Conservation (phyloP, 1,284 basidiomycete species). For the Peniophora sp. region DNA sequence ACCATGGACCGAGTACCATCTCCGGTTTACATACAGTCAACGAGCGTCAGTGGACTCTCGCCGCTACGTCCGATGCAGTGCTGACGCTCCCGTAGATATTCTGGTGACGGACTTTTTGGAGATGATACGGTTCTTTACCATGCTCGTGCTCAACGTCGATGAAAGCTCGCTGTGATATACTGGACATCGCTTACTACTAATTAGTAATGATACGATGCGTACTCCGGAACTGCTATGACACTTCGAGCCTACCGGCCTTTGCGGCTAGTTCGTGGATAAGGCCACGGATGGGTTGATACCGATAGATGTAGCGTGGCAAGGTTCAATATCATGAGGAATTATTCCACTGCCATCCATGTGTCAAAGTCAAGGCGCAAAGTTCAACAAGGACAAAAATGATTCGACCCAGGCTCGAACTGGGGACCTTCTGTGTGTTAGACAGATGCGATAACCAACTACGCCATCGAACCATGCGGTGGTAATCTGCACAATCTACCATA, state of each 20-base stretch:
- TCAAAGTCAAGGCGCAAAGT: too few relatives aligned
- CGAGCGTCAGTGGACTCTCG: slow-evolving; percentile 23
- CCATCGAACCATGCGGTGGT: slow-evolving; percentile 45
- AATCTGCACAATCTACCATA: too few relatives aligned
- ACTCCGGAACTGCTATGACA: too few relatives aligned
- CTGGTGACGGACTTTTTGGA: slow-evolving; percentile 27
- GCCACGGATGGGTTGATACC: too few relatives aligned
- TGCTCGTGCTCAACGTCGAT: slow-evolving; percentile 39
- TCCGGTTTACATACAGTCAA: slow-evolving; percentile 53
- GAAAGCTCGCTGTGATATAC: slow-evolving; percentile 16
- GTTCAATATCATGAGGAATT: too few relatives aligned
- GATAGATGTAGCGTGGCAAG: too few relatives aligned
- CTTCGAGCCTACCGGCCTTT: too few relatives aligned
- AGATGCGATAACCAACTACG: slow-evolving; percentile 79
- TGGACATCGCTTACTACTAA: too few relatives aligned
- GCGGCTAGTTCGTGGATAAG: too few relatives aligned
- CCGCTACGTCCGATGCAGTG: not conserved
- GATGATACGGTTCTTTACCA: slow-evolving; percentile 37
- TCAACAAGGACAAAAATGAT: slow-evolving; percentile 24
- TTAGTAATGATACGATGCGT: too few relatives aligned
- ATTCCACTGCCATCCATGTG: too few relatives aligned
- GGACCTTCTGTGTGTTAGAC: slow-evolving; percentile 64
- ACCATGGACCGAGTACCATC: slow-evolving; percentile 26
- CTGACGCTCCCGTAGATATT: not conserved
- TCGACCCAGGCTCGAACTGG: slow-evolving; percentile 51